A percentile compares a stretch with the other conserved stretches of the same genome.
Evolutionary conservation across 1,284 basidiomycete species (phyloP).

Genomic region (Bondarzewia mesenterica): DNA sequence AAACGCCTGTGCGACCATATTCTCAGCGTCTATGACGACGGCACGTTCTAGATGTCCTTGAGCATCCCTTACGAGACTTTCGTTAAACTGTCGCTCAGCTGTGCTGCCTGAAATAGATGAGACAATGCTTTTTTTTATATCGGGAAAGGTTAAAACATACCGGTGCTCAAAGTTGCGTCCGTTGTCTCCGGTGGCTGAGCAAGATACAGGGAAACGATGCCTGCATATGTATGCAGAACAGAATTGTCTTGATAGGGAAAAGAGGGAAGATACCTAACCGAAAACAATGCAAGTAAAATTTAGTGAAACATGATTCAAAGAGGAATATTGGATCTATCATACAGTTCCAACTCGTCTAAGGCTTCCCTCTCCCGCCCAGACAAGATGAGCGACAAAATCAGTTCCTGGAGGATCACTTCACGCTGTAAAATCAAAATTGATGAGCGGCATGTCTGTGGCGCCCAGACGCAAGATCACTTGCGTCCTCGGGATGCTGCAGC

Average conservation of each 20-base stretch:
- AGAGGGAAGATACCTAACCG: slow-evolving; percentile 67
- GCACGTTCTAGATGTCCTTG: slow-evolving; percentile 59
- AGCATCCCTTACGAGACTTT: slow-evolving; percentile 41
- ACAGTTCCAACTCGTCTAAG: slow-evolving; percentile 81
- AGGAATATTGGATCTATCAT: slow-evolving; percentile 19
- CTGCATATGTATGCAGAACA: slow-evolving; percentile 75
- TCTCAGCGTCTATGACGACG: slow-evolving; percentile 48
- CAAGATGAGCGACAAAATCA: slow-evolving; percentile 60
- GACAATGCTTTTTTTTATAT: background rate
- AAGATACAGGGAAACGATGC: slow-evolving; percentile 58
- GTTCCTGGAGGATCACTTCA: slow-evolving; percentile 67
- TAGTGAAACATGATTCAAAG: background rate
- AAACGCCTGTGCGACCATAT: slow-evolving; percentile 43
- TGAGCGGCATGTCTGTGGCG: slow-evolving; percentile 2
- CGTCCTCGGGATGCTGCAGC: slow-evolving; percentile 56
- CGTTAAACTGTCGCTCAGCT: slow-evolving; percentile 17
- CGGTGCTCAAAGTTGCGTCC: background rate
- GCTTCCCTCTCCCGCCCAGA: slow-evolving; percentile 56
- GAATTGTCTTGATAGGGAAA: slow-evolving; percentile 81
- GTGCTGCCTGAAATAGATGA: background rate
- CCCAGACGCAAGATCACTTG: slow-evolving; percentile 25
- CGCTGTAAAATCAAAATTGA: slow-evolving; percentile 36
- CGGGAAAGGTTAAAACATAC: background rate
- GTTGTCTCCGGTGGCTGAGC: slow-evolving; percentile 28
- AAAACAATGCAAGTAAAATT: slow-evolving; percentile 1